phyloP scores from a whole-genome alignment of 2,329 filamentous ascomycete species.

The Fusarium hostae region DNA sequence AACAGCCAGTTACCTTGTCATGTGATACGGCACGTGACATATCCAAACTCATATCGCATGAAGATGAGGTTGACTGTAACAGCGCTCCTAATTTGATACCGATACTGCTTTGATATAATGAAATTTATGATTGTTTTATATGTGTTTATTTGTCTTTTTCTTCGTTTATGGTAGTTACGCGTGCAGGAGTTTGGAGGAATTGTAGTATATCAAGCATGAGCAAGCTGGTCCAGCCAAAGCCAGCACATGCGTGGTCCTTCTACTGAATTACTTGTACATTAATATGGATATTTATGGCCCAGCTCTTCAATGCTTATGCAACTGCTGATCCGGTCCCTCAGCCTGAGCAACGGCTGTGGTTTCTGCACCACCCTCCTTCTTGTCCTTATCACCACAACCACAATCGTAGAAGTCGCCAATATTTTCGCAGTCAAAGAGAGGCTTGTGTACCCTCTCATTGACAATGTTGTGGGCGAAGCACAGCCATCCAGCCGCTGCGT shows the following conservation, averaged over 20 bases:
- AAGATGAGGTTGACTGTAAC: neutral
- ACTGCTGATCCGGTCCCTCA: conserved; percentile 27
- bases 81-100: neutral
- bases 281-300: neutral
- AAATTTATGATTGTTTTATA: neutral
- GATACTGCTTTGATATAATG: neutral
- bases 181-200: neutral
- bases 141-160: neutral
- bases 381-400: conserved; percentile 73
- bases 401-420: conserved; percentile 79
- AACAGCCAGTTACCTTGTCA: conserved; percentile 22
- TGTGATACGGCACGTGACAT: conserved; percentile 36
- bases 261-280: conserved; percentile 18
- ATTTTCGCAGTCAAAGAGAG: conserved; percentile 71
- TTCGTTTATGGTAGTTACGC: neutral
- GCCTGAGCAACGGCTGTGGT: conserved; percentile 32
- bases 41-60: neutral
- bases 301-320: conserved; percentile 37
- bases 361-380: conserved; percentile 48
- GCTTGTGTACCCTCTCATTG: conserved; percentile 71
- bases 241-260: conserved; percentile 6
- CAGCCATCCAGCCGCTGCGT: conserved; percentile 73
- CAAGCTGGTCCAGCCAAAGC: conserved; percentile 42
- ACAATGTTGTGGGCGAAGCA: conserved; percentile 76
- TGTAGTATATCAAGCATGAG: neutral